Evolutionary conservation across 1,284 basidiomycete genomes (phyloP).

Genomic region (Moesziomyces sp.): DNA sequence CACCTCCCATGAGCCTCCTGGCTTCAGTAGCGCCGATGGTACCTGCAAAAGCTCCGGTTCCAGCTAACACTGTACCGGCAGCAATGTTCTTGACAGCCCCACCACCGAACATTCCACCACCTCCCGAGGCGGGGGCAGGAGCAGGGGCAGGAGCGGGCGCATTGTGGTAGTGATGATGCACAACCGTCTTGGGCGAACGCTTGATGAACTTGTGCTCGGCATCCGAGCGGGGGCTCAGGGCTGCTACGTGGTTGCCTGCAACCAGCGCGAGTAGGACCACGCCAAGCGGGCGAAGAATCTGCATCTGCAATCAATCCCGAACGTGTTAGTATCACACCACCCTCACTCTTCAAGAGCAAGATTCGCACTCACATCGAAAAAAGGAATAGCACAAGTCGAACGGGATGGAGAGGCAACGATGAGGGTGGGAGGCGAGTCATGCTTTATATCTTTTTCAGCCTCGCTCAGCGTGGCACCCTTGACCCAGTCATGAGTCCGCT

Average conservation of each 20-base stretch:
- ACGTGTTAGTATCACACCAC: too few species aligned
- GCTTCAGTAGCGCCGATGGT: slow-evolving; percentile 19
- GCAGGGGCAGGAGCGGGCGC: background rate
- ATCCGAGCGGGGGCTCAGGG: background rate
- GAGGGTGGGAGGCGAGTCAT: too few species aligned
- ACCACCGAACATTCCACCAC: slow-evolving; percentile 13
- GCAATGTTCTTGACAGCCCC: slow-evolving; percentile 2
- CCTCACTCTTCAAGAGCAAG: too few species aligned
- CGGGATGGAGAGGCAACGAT: too few species aligned
- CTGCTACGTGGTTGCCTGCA: background rate
- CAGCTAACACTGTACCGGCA: slow-evolving; percentile 13
- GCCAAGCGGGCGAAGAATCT: background rate
- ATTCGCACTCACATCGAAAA: too few species aligned
- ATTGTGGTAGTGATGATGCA: slow-evolving; percentile 10
- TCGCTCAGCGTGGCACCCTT: too few species aligned
- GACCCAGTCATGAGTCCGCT: too few species aligned
- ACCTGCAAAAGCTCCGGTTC: slow-evolving; percentile 15
- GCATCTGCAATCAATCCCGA: background rate
- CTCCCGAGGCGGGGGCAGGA: background rate
- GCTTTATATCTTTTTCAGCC: too few species aligned
- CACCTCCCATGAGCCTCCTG: slow-evolving; percentile 6
- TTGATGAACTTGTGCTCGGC: slow-evolving; percentile 30
- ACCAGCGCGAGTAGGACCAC: slow-evolving; percentile 4
- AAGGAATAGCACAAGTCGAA: too few species aligned
- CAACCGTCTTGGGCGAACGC: slow-evolving; percentile 5